These are phyloP conservation scores for Plasmodium inui DNA, from an alignment of 169 alveolate genomes.

Conservation along the genomic window DNA sequence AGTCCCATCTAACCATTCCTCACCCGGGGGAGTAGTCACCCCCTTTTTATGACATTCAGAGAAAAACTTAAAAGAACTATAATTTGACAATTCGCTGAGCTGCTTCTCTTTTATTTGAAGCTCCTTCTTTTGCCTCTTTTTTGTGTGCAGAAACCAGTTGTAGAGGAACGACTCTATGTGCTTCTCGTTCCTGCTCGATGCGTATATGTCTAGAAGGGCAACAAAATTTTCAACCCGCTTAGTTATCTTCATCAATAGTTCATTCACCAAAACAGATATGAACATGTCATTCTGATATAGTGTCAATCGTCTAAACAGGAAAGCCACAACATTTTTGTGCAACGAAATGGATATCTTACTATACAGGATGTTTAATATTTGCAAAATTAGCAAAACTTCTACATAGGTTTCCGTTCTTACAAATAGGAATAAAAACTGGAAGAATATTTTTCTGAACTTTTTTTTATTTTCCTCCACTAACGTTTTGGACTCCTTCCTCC, in stretches of 20 bases:
- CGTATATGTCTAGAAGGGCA: conserved; percentile 37
- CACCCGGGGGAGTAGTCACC: background rate
- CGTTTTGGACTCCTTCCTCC: conserved; percentile 39
- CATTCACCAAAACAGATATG: conserved; percentile 52
- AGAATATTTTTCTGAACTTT: conserved; percentile 61
- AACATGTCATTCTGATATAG: conserved; percentile 56
- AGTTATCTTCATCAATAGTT: conserved; percentile 58
- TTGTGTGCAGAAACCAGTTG: conserved; percentile 55
- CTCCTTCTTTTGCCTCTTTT: conserved; percentile 30
- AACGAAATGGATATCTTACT: conserved; percentile 12
- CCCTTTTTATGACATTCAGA: conserved; percentile 9
- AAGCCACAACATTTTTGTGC: conserved; percentile 27
- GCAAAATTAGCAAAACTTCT: conserved; percentile 56
- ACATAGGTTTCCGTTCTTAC: conserved; percentile 30
- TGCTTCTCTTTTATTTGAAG: conserved; percentile 27
- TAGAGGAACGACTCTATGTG: conserved; percentile 54
- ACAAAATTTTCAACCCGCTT: conserved; percentile 47
- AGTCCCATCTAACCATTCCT: background rate
- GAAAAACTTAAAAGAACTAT: conserved; percentile 36
- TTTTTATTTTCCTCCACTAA: conserved; percentile 34
- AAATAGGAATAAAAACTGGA: conserved; percentile 52
- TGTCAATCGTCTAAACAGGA: conserved; percentile 16
- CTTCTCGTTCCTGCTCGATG: conserved; percentile 39
- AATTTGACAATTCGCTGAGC: conserved; percentile 24
- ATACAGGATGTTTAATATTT: conserved; percentile 69